Evolutionary conservation across 2,329 filamentous ascomycete genomes (phyloP).

Genomic region (Aspergillus floridensis): DNA sequence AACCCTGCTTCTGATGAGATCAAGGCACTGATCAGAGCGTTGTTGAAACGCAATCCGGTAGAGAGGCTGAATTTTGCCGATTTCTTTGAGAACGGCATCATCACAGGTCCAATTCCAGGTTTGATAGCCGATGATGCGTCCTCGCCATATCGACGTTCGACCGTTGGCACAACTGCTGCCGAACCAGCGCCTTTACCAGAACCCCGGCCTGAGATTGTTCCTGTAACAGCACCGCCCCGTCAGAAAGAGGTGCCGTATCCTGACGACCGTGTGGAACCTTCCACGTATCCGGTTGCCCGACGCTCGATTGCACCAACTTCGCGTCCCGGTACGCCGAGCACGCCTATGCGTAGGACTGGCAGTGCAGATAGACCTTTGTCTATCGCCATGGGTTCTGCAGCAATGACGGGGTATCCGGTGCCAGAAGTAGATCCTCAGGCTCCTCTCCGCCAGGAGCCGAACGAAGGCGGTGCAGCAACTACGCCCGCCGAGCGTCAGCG

Average conservation of each 20-base stretch:
- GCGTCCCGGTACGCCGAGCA: slow-evolving; percentile 30
- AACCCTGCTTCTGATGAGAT: slow-evolving; percentile 69
- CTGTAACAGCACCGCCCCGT: slow-evolving; percentile 16
- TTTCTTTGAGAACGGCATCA: slow-evolving; percentile 75
- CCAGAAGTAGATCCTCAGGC: slow-evolving; percentile 40
- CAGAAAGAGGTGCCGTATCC: slow-evolving; percentile 25
- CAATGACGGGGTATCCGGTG: slow-evolving; percentile 25
- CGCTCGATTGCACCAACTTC: slow-evolving; percentile 37
- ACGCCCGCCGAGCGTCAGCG: slow-evolving; percentile 62
- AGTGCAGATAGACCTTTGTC: slow-evolving; percentile 34
- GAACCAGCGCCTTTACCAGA: slow-evolving; percentile 18
- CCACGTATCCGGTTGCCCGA: slow-evolving; percentile 27
- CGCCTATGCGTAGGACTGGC: slow-evolving; percentile 32
- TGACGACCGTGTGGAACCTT: slow-evolving; percentile 22
- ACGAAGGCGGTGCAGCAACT: slow-evolving; percentile 33
- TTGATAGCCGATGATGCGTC: slow-evolving; percentile 74
- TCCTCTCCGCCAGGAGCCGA: slow-evolving; percentile 40
- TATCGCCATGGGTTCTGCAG: slow-evolving; percentile 25
- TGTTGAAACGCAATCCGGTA: slow-evolving; percentile 81
- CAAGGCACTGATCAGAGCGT: slow-evolving; percentile 73
- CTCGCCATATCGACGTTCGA: slow-evolving; percentile 17
- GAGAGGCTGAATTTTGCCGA: slow-evolving; percentile 82
- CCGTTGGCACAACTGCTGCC: slow-evolving; percentile 14
- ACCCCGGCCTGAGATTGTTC: slow-evolving; percentile 16
- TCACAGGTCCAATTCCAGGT: slow-evolving; percentile 73